Base-by-base conservation (phyloP, 768 basidiomycete genomes). In the Mycena haematopus region DNA sequence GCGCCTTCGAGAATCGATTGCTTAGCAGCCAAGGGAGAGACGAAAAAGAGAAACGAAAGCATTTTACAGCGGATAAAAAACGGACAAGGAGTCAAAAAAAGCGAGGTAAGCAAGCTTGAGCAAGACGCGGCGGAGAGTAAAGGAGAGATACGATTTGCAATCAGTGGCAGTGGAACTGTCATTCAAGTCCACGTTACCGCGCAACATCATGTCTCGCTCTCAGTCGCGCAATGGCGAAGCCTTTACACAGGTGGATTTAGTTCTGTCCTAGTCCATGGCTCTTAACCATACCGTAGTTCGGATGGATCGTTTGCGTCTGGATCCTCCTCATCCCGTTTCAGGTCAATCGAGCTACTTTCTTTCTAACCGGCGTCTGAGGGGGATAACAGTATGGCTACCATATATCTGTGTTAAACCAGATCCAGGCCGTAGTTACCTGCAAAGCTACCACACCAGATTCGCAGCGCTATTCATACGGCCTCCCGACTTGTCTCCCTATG, bases 381-480 rank as follows among this genome's bases (percentile, higher is more conserved):
- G 40, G n/a, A 15, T 10, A 56, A 25, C 56, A 92, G 85, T 93
- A 93, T 77, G 95, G 95, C n/a, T 97, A 91, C 74, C 93, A 96
- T 74, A 92, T 95, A 44, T 92, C 94, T 1, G 89, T 89, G 17
- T 84, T 98, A 62, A 98, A 98, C 73, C 94, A 95, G 72, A 88
- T 96, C 25, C 88, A 93, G 71, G 84, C 83, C 6, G 86, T 89
- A 45, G 72, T 95, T 59, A 93, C 90, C 3, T 96, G 94, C 77
- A 82, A 83, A 53, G 68, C 66, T n/a, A 58, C 67, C 25, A 47
- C 62, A 8, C 65, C 73, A 33, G 68, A 72, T 49, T 31, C 68
- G 47, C 62, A 68, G 33, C 57, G 74, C 56, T n/a, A n/a, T n/a
- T 64, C 71, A 49, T 73, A 78, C 69, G 78, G 77, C 11, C 77